These are phyloP conservation scores for Arachis monticola DNA, from an alignment of 331 rosid species.

Conservation along the genomic window DNA sequence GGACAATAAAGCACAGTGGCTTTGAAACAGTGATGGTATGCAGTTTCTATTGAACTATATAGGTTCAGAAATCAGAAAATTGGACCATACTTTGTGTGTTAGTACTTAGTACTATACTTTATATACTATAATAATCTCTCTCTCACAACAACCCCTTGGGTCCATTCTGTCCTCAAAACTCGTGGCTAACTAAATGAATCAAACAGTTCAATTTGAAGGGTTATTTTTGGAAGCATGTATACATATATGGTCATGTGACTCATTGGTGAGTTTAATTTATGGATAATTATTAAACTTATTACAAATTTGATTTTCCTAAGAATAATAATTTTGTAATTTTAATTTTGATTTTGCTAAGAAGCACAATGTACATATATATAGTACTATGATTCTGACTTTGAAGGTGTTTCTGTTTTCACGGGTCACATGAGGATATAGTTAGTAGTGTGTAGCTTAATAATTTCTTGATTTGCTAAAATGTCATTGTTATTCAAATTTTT, in stretches of 20 bases:
- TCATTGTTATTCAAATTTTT: not conserved
- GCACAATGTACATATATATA: not conserved
- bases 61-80: not conserved
- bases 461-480: not conserved
- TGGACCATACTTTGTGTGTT: constrained; percentile 34
- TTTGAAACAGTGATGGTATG: constrained; percentile 12
- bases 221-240: no score
- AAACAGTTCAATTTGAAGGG: not conserved
- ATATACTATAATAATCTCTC: not conserved
- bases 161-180: constrained; percentile 33
- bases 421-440: not conserved
- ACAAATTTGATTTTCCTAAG: not conserved
- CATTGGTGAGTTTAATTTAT: not conserved
- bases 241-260: no score
- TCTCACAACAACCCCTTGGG: not conserved
- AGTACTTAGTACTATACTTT: no score
- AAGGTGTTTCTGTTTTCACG: not conserved
- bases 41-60: constrained; percentile 13
- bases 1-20: constrained; percentile 36
- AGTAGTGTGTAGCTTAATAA: not conserved
- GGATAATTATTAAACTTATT: not conserved
- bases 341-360: not conserved
- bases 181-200: constrained; percentile 3
- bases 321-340: not conserved
- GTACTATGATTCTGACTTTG: not conserved